Evolutionary conservation across 139 green algal species (phyloP).

Genomic region (Micractinium sp.): DNA sequence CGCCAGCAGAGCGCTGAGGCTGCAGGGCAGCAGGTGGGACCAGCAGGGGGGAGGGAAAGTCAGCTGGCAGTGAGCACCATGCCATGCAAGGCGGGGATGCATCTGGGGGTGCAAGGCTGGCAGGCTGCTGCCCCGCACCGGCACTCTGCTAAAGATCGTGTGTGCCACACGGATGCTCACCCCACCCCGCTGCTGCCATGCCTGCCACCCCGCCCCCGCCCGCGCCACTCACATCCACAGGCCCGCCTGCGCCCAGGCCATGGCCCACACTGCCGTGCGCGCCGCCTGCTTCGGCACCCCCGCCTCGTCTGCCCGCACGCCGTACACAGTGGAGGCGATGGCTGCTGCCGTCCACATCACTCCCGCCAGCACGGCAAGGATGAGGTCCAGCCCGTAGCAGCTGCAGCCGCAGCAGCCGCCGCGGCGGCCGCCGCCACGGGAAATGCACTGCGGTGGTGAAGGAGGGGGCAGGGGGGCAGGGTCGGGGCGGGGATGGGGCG

Average conservation of each 20-base stretch:
- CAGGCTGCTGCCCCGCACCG: neutral
- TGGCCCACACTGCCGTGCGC: conserved; percentile 20
- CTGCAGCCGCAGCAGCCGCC: neutral
- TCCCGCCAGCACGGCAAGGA: neutral
- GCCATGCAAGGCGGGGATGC: neutral
- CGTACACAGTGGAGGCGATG: neutral
- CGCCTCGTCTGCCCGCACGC: conserved; percentile 10
- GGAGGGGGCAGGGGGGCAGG: neutral
- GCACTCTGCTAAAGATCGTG: neutral
- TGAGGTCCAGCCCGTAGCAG: neutral
- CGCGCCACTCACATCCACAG: conserved; percentile 21
- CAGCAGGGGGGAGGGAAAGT: neutral
- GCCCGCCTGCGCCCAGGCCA: conserved; percentile 8
- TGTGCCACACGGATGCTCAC: no score
- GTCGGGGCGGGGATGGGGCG: neutral
- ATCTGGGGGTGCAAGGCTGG: neutral
- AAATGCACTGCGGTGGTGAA: neutral
- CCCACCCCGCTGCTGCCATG: neutral
- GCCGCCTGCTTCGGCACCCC: neutral
- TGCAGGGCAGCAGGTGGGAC: neutral
- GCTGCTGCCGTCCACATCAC: neutral
- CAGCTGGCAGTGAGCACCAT: neutral
- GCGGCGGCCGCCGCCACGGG: neutral
- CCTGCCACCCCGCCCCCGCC: no score
- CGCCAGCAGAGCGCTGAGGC: neutral